Conservation (phyloP, 495 filamentous ascomycete genomes). For the Staphylotrichum tortipilum region DNA sequence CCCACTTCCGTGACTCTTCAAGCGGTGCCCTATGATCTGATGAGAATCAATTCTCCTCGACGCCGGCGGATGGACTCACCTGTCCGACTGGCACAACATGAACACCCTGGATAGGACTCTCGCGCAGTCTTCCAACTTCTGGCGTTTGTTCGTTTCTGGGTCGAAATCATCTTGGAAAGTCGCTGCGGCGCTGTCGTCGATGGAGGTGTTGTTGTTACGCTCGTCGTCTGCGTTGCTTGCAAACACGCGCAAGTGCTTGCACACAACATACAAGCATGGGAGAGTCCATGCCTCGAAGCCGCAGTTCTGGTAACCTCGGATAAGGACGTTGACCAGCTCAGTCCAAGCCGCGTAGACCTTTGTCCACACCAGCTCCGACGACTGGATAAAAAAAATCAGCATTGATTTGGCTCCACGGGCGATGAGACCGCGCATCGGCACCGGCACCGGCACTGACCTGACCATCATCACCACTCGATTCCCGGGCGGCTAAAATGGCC, state of each 20-base stretch:
- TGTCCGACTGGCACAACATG: conserved; percentile 74
- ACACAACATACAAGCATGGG: conserved; percentile 75
- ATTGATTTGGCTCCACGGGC: not conserved
- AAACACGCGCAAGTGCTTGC: conserved; percentile 75
- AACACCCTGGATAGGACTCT: conserved; percentile 84
- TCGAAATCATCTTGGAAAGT: conserved; percentile 71
- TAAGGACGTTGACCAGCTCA: conserved; percentile 58
- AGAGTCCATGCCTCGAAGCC: conserved; percentile 78
- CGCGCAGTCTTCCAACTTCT: conserved; percentile 81
- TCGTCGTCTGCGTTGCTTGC: conserved; percentile 79
- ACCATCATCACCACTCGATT: conserved; percentile 21
- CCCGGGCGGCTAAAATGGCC: conserved; percentile 53
- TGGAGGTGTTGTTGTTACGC: conserved; percentile 39
- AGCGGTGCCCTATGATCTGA: conserved; percentile 56
- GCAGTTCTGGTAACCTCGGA: conserved; percentile 62
- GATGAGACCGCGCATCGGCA: no score
- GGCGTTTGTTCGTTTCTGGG: conserved; percentile 59
- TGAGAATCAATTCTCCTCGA: conserved; percentile 1
- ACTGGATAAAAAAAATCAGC: not conserved
- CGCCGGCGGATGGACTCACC: conserved; percentile 45
- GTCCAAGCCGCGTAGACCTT: conserved; percentile 81
- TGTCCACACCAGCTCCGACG: conserved; percentile 51
- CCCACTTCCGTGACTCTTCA: conserved; percentile 94
- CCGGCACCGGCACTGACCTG: conserved; percentile 25
- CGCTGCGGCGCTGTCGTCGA: conserved; percentile 33